Percentiles rank a stretch among this genome's conserved stretches.
Conservation (phyloP, 192 early-diverging fungal genomes). For the Backusella tarrabulga region DNA sequence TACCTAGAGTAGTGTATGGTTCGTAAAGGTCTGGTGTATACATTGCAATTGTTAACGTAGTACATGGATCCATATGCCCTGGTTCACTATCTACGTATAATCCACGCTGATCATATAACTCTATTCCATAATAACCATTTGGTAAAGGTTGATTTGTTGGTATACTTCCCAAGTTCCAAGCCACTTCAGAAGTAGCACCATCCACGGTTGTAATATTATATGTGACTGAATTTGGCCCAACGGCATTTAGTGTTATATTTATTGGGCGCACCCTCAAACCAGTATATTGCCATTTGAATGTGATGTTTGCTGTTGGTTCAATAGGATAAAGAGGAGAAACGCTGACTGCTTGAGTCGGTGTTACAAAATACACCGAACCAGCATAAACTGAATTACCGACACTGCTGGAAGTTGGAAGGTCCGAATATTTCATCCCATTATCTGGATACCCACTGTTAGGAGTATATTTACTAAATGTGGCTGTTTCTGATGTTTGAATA, state of each 20-base stretch:
- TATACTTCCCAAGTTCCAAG: constrained; percentile 26
- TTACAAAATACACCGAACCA: constrained; percentile 18
- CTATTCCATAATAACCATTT: constrained; percentile 33
- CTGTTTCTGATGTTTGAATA: not conserved
- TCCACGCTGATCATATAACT: constrained; percentile 36
- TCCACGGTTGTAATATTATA: constrained; percentile 19
- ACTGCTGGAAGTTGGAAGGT: constrained; percentile 28
- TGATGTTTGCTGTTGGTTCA: constrained; percentile 27
- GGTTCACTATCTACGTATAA: constrained; percentile 5
- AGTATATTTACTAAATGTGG: not conserved
- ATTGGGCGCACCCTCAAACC: constrained; percentile 25
- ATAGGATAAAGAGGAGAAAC: constrained; percentile 27
- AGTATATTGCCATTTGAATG: constrained; percentile 33
- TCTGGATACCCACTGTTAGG: not conserved
- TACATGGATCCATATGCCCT: constrained; percentile 23
- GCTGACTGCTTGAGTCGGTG: constrained; percentile 24
- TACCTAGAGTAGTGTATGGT: constrained; percentile 9
- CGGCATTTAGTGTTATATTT: constrained; percentile 27
- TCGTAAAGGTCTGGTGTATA: constrained; percentile 28
- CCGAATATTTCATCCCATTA: not conserved
- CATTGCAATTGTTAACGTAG: constrained; percentile 27
- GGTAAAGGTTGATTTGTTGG: constrained; percentile 19
- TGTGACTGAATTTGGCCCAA: constrained; percentile 23
- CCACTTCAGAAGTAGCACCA: constrained; percentile 23
- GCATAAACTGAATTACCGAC: constrained; percentile 19